Evolutionary conservation across 2,329 filamentous ascomycete genomes (phyloP).

Genomic region (Bipolaris gigantea): DNA sequence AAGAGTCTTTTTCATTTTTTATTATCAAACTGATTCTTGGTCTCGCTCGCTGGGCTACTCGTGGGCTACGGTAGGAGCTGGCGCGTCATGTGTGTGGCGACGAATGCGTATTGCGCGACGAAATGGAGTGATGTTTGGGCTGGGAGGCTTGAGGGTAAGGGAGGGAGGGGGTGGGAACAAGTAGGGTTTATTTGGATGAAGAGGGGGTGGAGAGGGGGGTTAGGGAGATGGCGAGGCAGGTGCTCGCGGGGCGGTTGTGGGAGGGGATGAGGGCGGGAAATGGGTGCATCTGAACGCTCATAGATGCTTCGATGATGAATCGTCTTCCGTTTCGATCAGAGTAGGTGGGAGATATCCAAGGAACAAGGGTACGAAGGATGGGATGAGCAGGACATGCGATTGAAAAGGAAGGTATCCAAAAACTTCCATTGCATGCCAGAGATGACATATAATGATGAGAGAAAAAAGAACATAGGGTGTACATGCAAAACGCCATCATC

Average conservation of each 20-base stretch:
- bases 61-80: conserved; percentile 26
- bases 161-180: no score
- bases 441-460: neutral
- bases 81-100: conserved; percentile 8
- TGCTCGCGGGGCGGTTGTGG: conserved; percentile 17
- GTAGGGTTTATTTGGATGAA: conserved; percentile 12
- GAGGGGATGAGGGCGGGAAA: conserved; percentile 7
- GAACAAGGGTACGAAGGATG: no score
- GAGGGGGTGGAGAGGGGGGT: conserved; percentile 12
- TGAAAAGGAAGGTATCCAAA: neutral
- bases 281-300: no score
- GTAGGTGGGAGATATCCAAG: no score
- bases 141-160: conserved; percentile 19
- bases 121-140: conserved; percentile 25
- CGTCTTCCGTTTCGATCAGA: no score
- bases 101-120: conserved; percentile 14
- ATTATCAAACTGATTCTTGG: no score
- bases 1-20: no score
- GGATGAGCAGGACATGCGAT: no score
- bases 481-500: neutral
- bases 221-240: neutral
- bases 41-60: conserved; percentile 15
- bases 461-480: neutral
- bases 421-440: neutral
- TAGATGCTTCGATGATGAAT: no score